Evolutionary conservation across 805 yeast genomes (phyloP).

Genomic region (Wickerhamia fluorescens): DNA sequence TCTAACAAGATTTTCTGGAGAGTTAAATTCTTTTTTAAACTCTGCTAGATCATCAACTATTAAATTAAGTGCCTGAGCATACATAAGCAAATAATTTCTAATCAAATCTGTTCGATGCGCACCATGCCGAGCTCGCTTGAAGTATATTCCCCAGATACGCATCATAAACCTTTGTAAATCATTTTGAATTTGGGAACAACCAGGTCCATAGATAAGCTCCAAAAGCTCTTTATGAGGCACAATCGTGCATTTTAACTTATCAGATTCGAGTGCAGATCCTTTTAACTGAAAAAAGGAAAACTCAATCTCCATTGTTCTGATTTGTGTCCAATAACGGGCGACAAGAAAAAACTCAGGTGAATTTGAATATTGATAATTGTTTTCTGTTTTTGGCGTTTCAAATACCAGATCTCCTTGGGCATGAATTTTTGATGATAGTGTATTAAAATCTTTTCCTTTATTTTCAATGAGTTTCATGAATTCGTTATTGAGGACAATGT

Average conservation of each 20-base stretch:
- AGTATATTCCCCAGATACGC: constrained; percentile 15
- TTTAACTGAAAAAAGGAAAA: constrained; percentile 21
- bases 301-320: constrained; percentile 21
- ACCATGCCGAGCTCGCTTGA: constrained; percentile 9
- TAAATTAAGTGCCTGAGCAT: constrained; percentile 8
- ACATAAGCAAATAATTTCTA: constrained; percentile 12
- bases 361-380: constrained; percentile 3
- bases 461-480: constrained; percentile 13
- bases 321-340: constrained; percentile 19
- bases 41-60: constrained; percentile 4
- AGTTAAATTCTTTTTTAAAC: constrained; percentile 1
- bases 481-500: constrained; percentile 12
- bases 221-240: constrained; percentile 17
- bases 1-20: constrained; percentile 3
- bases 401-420: not conserved
- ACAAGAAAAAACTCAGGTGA: constrained; percentile 11
- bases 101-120: constrained; percentile 8
- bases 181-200: constrained; percentile 5
- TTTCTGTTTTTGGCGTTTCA: constrained; percentile 1
- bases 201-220: constrained; percentile 10
- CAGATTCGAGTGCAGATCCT: constrained; percentile 18
- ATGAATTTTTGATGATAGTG: not conserved
- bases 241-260: constrained; percentile 17
- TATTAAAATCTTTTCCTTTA: constrained; percentile 6
- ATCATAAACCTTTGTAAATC: constrained; percentile 6